Evolutionary conservation across 1,139 yeast genomes (phyloP), one percentile per base, ranked within the genome.

Genomic region (Magnusiomyces tetraspermus): DNA sequence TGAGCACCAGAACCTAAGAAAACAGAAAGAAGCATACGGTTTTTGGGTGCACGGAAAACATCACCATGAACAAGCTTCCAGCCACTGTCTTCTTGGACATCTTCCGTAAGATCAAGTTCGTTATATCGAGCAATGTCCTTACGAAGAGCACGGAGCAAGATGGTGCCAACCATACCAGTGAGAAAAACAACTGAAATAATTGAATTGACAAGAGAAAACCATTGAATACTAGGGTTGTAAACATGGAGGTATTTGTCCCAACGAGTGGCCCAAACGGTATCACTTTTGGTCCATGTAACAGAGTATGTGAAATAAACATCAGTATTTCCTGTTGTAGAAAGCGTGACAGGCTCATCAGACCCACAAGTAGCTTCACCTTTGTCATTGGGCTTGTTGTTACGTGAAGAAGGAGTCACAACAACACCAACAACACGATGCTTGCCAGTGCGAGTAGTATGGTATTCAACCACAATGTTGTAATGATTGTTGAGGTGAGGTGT

Each of bases 41-140:
- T 75, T 55, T 75, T 69, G 42, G 98, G 98, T 5, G 92, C 74
- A 67, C 98, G 78, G 75, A 92, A 92, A 37, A 92, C 89, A 67
- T 92, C 98, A 56, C 97, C 97, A 65, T 92, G 95, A 46, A 90
- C 82, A 59, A 92, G 76, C 69, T 94, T 94, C 99, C 99, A 92
- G 43, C 99, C 98, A 65, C 90, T 79, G 67, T 94, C 98, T 64
- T 90, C 97, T 57, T 88, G 83, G 53, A 88, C 79, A 58, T 87
- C 96, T 63, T 88, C 95, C 52, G 70, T 72, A 59, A 88, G 75
- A 65, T 85, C 89, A 59, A 90, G 79, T 66, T 89, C 95, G 66
- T 90, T 90, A 70, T 94, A 94, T 62, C 85, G 83, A 57, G 84
- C 78, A 61, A 90, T 86, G 68, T 92, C 98, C 65, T 79, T 83